A percentile compares a stretch with the other conserved stretches of the same genome.
Evolutionary conservation across 768 basidiomycete species (phyloP).

Genomic region (Podaxis sp.): DNA sequence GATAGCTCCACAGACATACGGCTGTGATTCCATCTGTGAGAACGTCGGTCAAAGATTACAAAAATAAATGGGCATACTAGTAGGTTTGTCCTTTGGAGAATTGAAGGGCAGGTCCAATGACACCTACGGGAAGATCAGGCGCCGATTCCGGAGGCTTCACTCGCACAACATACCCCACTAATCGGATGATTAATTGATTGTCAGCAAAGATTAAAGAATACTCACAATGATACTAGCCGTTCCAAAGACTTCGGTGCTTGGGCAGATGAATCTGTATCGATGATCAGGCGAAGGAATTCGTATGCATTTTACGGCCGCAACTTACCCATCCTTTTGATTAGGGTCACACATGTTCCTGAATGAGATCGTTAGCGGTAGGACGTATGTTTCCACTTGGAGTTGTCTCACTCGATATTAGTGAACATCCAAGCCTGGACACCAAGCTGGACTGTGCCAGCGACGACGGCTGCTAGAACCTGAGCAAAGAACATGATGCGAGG

Average conservation of each 20-base stretch:
- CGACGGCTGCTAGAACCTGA: conserved; percentile 48
- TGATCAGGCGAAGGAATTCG: background rate
- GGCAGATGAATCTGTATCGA: conserved; percentile 41
- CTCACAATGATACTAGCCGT: conserved; percentile 58
- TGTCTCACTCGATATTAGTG: conserved; percentile 34
- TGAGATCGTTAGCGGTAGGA: background rate
- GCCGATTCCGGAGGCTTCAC: background rate
- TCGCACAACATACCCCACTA: conserved; percentile 28
- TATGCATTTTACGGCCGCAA: background rate
- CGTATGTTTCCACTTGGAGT: background rate
- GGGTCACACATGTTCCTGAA: conserved; percentile 41
- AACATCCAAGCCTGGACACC: conserved; percentile 68
- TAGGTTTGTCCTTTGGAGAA: conserved; percentile 55
- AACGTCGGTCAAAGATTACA: background rate
- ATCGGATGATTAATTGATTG: conserved; percentile 3
- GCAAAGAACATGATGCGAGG: conserved; percentile 52
- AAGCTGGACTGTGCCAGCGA: conserved; percentile 64
- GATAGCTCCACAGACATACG: background rate
- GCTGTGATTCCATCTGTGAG: background rate
- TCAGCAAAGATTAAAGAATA: background rate
- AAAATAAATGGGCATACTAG: conserved; percentile 30
- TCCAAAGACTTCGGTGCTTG: conserved; percentile 46
- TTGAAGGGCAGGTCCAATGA: conserved; percentile 54
- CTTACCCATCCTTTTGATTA: conserved; percentile 39
- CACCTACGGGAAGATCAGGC: conserved; percentile 15